Evolutionary conservation across 495 filamentous ascomycete species (phyloP).

Genomic region (Penicillium chermesinum): DNA sequence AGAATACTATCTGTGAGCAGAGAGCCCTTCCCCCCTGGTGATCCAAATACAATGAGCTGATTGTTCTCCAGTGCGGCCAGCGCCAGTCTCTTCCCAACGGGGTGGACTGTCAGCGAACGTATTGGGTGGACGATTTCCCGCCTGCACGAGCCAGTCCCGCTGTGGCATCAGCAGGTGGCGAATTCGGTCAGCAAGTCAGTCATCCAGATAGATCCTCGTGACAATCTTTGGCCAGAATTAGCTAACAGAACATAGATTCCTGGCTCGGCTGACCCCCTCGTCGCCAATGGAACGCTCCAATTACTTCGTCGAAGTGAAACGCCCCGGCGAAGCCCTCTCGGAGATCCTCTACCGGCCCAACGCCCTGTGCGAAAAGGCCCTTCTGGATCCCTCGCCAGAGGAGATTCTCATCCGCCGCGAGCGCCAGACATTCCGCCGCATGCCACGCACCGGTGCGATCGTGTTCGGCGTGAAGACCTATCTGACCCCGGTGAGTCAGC

Average conservation of each 20-base stretch:
- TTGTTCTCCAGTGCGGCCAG: conserved; percentile 42
- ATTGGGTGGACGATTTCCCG: conserved; percentile 51
- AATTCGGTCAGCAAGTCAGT: conserved; percentile 50
- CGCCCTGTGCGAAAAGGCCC: conserved; percentile 30
- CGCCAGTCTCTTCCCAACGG: conserved; percentile 53
- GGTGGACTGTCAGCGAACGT: conserved; percentile 51
- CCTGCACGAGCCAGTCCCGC: conserved; percentile 47
- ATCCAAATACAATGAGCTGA: background rate
- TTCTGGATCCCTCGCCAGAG: conserved; percentile 25
- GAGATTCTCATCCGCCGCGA: conserved; percentile 49
- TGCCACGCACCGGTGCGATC: conserved; percentile 44
- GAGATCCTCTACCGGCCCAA: conserved; percentile 37
- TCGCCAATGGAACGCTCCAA: conserved; percentile 51
- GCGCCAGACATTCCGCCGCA: conserved; percentile 50
- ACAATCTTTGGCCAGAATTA: background rate
- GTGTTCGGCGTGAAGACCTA: conserved; percentile 54
- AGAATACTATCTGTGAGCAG: conserved; percentile 49
- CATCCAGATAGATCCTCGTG: background rate
- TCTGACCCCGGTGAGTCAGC: conserved; percentile 41
- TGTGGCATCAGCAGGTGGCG: conserved; percentile 50
- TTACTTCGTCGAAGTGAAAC: conserved; percentile 49
- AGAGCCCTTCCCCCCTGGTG: background rate
- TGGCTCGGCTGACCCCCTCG: conserved; percentile 39
- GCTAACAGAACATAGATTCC: conserved; percentile 32
- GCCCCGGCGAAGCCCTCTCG: conserved; percentile 37